A percentile compares a stretch with the other conserved stretches of the same genome.
Conservation (phyloP, 2,329 filamentous ascomycete genomes). For the Trichoderma gracile region DNA sequence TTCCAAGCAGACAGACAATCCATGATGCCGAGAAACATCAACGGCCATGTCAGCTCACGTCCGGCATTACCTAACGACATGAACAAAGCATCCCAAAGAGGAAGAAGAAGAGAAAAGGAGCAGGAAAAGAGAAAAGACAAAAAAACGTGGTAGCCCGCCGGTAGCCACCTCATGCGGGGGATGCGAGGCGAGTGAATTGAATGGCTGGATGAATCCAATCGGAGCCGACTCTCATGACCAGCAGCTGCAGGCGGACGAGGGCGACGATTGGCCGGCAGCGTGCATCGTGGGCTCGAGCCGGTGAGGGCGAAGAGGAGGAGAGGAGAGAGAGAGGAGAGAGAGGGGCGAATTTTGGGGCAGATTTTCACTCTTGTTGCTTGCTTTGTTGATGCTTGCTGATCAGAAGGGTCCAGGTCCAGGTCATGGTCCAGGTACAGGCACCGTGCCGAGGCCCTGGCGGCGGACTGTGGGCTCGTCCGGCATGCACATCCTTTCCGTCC, state of each 20-base stretch:
- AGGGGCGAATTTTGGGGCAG: background rate
- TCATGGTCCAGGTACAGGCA: slow-evolving; percentile 12
- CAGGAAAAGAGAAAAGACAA: background rate
- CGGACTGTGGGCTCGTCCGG: slow-evolving; percentile 7
- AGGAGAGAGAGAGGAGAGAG: background rate
- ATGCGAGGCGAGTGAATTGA: background rate
- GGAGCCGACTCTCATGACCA: slow-evolving; percentile 17
- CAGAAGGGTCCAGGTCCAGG: background rate
- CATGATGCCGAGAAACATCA: no score
- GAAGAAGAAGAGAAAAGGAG: background rate
- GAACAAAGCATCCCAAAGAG: background rate
- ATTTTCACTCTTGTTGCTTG: background rate
- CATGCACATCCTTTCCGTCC: background rate
- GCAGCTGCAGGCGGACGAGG: background rate
- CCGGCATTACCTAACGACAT: slow-evolving; percentile 19
- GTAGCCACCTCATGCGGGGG: slow-evolving; percentile 19
- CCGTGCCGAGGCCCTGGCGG: background rate
- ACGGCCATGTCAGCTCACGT: background rate
- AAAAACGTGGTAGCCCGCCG: slow-evolving; percentile 17
- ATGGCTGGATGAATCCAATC: background rate
- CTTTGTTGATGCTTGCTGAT: background rate
- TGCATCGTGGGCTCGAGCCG: slow-evolving; percentile 11
- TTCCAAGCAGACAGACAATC: no score
- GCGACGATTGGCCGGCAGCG: background rate
- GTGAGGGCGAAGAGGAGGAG: slow-evolving; percentile 5